Conservation (phyloP, 108 stramenopile genomes). For the Parietichytrium sp. region DNA sequence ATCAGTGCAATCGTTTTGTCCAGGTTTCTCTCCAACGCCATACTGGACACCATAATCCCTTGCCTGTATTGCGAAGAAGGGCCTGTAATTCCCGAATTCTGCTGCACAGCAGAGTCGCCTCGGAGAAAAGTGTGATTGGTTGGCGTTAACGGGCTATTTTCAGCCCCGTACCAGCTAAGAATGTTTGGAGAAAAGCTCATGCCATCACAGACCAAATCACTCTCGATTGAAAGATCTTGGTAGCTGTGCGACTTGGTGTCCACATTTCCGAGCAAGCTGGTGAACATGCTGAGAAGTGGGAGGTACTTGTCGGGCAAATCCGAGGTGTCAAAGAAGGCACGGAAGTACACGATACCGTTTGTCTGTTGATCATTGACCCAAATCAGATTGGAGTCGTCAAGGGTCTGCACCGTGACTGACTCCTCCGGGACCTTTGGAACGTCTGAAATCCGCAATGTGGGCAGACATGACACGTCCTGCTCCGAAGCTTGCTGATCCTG, state of each 20-base stretch:
- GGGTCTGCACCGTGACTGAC: not conserved
- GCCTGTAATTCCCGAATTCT: not conserved
- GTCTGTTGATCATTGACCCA: conserved; percentile 40
- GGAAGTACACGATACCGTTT: conserved; percentile 30
- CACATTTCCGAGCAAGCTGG: not conserved
- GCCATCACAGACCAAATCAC: not conserved
- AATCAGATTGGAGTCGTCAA: not conserved
- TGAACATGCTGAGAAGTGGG: not conserved
- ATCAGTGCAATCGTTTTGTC: conserved; percentile 8
- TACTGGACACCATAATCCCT: not conserved
- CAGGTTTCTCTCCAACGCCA: not conserved
- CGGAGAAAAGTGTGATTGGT: not conserved
- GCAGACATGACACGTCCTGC: conserved; percentile 31
- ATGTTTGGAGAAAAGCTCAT: not conserved
- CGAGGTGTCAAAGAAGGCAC: conserved; percentile 16
- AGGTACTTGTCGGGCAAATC: not conserved
- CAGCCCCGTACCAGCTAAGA: not conserved
- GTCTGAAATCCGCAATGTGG: not conserved
- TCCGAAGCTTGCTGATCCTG: conserved; percentile 12
- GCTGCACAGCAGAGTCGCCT: too few species aligned
- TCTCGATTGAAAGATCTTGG: not conserved
- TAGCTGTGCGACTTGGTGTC: not conserved
- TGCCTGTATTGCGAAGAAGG: conserved; percentile 14
- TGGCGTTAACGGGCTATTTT: not conserved
- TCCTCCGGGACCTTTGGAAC: not conserved